Base-by-base conservation (phyloP, 805 yeast species). In the Ogataea glucozyma region DNA sequence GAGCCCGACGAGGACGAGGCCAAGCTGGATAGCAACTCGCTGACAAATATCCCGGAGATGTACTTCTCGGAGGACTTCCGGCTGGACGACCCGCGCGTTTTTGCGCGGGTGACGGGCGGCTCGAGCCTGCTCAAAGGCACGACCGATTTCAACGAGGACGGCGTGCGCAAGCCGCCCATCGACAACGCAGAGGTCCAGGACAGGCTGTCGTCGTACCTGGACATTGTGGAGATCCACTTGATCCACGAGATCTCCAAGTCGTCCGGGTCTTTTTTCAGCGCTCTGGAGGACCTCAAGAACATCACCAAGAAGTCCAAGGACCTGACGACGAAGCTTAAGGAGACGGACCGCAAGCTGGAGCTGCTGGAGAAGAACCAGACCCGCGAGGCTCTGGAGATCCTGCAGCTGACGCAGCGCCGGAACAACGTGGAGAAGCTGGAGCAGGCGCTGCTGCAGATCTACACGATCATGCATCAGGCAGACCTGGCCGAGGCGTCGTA, bases 81-180 rank as follows among this genome's bases (percentile, higher is more conserved):
- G 49, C 70, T 93, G 29, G 97, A 93, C 54, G 88, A 93, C 59
- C 97, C 97, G 6, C 73, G 96, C 43, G 73, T 83, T 1, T 91
- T 91, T 61, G 80, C 81, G 42, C 70, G 76, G 45, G 96, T 90
- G 2, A 73, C 85, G 11, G 88, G 81, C 32, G 76, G 75, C 30
- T 66, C 78, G 2, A 75, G 76, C 14, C 60, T 70, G 14, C 33
- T 54, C 18, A 58, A 62, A 30, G 61, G 58, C 9, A 63, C 59
- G 3, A 61, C 64, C 8, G 65, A 58, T 26, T 55, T 62, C 31
- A 58, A 54, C 22, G 54, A 52, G 5, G 64, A 60, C 31, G 65
- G 47, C 42, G 60, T 51, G 16, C 61, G 38, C 42, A 71, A 72
- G 32, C 65, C 70, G 6, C 58, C 78, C 11, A 71, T 76, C 6